Percentiles rank a stretch among this genome's conserved stretches.
Conservation (phyloP, 2,329 filamentous ascomycete species). For the Teratosphaeria zuluensis region DNA sequence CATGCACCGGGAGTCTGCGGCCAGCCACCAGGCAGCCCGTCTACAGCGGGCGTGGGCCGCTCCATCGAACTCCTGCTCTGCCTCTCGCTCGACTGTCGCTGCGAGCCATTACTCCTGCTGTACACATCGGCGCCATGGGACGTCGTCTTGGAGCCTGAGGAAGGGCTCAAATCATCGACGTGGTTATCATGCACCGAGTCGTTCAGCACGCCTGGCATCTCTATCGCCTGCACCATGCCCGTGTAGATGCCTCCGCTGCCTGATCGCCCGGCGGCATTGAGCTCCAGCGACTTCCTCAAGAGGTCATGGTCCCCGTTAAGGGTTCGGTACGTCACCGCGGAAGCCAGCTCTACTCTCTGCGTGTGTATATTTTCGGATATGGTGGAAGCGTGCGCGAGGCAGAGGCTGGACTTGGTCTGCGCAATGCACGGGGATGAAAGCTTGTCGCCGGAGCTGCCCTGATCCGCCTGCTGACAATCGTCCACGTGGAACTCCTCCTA, state of each 20-base stretch:
- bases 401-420: background rate
- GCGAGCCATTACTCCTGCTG: conserved; percentile 2
- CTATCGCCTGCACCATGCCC: conserved; percentile 34
- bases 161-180: conserved; percentile 15
- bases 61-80: conserved; percentile 3
- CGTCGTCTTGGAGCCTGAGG: conserved; percentile 23
- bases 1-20: conserved; percentile 12
- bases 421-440: background rate
- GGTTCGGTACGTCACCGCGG: conserved; percentile 12
- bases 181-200: conserved; percentile 1
- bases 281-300: conserved; percentile 21
- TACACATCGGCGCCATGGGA: conserved; percentile 8
- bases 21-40: conserved; percentile 19
- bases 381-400: background rate
- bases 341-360: conserved; percentile 16
- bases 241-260: conserved; percentile 20
- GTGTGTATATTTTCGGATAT: background rate
- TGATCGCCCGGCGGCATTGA: conserved; percentile 19
- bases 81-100: conserved; percentile 3
- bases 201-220: conserved; percentile 40
- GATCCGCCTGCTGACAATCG: background rate
- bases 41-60: conserved; percentile 11
- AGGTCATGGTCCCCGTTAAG: conserved; percentile 17
- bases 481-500: background rate
- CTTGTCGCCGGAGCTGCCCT: background rate